Evolutionary conservation across 768 basidiomycete species (phyloP).

Genomic region (Pleurotus giganteus): DNA sequence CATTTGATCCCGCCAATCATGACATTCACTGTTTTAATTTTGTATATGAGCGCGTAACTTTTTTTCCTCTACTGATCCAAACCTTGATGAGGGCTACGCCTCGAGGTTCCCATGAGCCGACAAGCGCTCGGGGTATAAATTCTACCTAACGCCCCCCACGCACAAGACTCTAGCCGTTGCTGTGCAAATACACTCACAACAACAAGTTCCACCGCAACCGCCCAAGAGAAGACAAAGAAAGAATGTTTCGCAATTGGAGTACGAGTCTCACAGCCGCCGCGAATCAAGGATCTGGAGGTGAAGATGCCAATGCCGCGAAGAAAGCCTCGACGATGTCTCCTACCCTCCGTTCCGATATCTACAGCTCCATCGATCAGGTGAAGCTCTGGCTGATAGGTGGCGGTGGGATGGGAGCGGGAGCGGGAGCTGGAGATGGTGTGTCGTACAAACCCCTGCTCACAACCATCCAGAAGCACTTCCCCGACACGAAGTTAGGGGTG

Average conservation of each 20-base stretch:
- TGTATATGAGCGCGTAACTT: background rate
- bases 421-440: slow-evolving; percentile 55
- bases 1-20: no score
- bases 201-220: background rate
- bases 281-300: no score
- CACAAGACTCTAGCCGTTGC: background rate
- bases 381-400: slow-evolving; percentile 45
- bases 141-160: background rate
- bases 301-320: slow-evolving; percentile 37
- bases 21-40: background rate
- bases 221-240: background rate
- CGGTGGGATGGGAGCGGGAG: slow-evolving; percentile 32
- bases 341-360: slow-evolving; percentile 49
- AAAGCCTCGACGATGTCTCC: slow-evolving; percentile 40
- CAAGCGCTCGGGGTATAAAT: slow-evolving; percentile 1
- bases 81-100: slow-evolving; percentile 18
- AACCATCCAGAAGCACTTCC: slow-evolving; percentile 49
- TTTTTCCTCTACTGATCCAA: background rate
- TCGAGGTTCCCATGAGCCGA: slow-evolving; percentile 38
- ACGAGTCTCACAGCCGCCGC: slow-evolving; percentile 29
- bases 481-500: slow-evolving; percentile 40
- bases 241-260: slow-evolving; percentile 47
- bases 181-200: background rate
- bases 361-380: slow-evolving; percentile 42
- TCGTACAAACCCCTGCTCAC: slow-evolving; percentile 43